phyloP scores from a whole-genome alignment of 129 eudicot species.

The Heracleum sosnowskyi region DNA sequence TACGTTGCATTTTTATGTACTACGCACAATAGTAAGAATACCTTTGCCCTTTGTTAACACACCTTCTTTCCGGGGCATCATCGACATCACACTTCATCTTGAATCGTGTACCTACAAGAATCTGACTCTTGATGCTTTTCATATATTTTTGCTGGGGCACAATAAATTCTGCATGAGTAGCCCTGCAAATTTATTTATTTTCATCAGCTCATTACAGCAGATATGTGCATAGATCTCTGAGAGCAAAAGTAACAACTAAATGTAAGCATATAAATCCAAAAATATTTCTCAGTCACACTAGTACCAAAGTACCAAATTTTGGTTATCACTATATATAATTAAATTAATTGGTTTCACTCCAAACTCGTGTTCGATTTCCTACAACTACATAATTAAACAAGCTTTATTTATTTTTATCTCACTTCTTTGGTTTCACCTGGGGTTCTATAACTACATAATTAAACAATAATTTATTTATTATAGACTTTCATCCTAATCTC shows the following conservation, averaged over 20 bases:
- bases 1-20: neutral
- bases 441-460: too few species aligned
- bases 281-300: too few species aligned
- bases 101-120: conserved; percentile 65
- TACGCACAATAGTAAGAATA: neutral
- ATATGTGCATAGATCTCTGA: neutral
- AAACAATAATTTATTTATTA: too few species aligned
- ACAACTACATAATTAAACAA: too few species aligned
- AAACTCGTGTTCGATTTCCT: too few species aligned
- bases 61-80: conserved; percentile 91
- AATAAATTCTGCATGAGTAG: conserved; percentile 69
- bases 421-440: too few species aligned
- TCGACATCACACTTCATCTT: conserved; percentile 66
- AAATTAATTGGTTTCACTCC: too few species aligned
- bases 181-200: conserved; percentile 41
- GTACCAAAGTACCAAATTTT: too few species aligned
- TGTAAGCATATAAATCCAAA: neutral
- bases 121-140: conserved; percentile 34
- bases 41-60: neutral
- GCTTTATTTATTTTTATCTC: too few species aligned
- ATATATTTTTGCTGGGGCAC: conserved; percentile 51
- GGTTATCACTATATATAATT: too few species aligned
- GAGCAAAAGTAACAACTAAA: neutral
- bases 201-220: neutral
- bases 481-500: too few species aligned